Conservation (phyloP, 1,284 basidiomycete species). For the Agaricales sp. region DNA sequence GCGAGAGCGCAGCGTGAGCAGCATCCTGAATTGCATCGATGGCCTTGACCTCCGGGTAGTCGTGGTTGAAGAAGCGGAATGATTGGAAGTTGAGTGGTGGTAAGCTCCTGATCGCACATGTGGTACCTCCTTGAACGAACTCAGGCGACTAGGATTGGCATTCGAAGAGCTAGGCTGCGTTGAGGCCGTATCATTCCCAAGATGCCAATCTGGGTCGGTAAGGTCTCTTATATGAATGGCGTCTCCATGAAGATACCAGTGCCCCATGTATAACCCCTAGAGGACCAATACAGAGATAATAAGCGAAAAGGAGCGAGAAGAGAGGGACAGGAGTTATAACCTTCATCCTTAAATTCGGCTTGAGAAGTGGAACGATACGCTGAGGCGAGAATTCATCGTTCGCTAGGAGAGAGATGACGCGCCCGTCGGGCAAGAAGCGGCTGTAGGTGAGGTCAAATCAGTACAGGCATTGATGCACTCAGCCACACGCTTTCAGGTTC, state of each 20-base stretch:
- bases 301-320: slow-evolving; percentile 6
- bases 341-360: slow-evolving; percentile 73
- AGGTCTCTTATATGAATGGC: background rate
- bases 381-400: slow-evolving; percentile 73
- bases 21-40: slow-evolving; percentile 66
- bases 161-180: too few relatives aligned
- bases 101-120: too few relatives aligned
- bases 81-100: too few relatives aligned
- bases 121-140: too few relatives aligned
- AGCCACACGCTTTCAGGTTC: background rate
- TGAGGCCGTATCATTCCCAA: background rate
- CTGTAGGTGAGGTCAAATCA: slow-evolving; percentile 27
- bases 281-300: slow-evolving; percentile 2
- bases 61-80: too few relatives aligned
- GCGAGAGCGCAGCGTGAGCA: slow-evolving; percentile 66
- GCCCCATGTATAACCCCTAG: slow-evolving; percentile 62
- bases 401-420: slow-evolving; percentile 77
- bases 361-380: slow-evolving; percentile 69
- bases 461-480: background rate
- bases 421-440: slow-evolving; percentile 83
- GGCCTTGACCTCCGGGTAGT: slow-evolving; percentile 2
- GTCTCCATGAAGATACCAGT: slow-evolving; percentile 42
- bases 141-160: too few relatives aligned
- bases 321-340: slow-evolving; percentile 23
- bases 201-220: background rate